A percentile compares a stretch with the other conserved stretches of the same genome.
Conservation (phyloP, 2,329 filamentous ascomycete genomes). For the Aspergillus transmontanensis region DNA sequence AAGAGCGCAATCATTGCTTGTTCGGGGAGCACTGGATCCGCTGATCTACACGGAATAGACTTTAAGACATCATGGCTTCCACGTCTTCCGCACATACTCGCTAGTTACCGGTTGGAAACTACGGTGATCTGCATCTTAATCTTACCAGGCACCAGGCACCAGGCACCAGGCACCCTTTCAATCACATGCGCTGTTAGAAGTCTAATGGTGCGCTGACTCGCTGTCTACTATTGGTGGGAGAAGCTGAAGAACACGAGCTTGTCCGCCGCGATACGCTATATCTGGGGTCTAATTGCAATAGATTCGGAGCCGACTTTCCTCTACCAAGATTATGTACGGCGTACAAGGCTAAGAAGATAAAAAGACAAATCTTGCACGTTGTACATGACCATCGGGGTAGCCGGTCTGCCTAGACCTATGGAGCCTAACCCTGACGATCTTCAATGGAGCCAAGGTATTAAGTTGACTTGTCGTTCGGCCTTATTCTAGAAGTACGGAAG, state of each 20-base stretch:
- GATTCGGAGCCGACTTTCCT: neutral
- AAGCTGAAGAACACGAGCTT: neutral
- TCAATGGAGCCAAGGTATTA: neutral
- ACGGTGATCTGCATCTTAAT: conserved; percentile 13
- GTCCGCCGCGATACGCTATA: neutral
- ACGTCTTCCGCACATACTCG: neutral
- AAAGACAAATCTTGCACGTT: neutral
- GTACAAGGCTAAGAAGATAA: neutral
- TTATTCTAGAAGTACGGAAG: neutral
- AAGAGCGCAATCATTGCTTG: conserved; percentile 1
- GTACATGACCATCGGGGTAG: neutral
- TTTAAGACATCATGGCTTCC: conserved; percentile 1
- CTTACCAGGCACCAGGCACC: neutral
- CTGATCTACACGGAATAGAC: conserved; percentile 2
- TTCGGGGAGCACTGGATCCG: neutral
- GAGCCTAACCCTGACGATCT: neutral
- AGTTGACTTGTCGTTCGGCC: neutral
- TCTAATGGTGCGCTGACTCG: neutral
- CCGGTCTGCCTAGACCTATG: neutral
- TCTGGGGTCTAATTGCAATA: neutral
- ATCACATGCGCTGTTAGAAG: neutral
- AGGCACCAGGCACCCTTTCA: neutral
- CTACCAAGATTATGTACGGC: neutral
- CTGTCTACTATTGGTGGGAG: neutral
- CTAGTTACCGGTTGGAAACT: conserved; percentile 2